Percentiles rank a stretch among this genome's conserved stretches.
Evolutionary conservation across 306 rosid genomes (phyloP).

Genomic region (Canavalia gladiata): DNA sequence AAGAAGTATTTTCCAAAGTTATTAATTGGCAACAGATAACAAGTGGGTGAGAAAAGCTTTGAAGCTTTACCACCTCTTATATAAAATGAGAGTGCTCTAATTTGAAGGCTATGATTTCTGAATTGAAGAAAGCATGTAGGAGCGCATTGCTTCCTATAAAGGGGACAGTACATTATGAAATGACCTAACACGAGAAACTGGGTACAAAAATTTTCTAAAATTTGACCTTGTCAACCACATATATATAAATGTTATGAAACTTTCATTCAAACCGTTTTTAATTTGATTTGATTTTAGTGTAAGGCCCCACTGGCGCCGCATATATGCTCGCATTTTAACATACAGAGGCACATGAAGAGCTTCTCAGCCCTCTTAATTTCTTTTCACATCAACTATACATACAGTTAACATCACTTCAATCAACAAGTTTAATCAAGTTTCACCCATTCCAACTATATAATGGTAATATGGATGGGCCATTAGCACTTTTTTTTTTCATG

Average conservation of each 20-base stretch:
- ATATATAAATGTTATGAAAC: constrained; percentile 13
- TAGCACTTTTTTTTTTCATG: too few species aligned
- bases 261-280: neutral
- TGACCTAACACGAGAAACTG: constrained; percentile 38
- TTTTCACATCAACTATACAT: constrained; percentile 8
- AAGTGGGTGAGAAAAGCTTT: neutral
- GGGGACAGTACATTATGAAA: constrained; percentile 44
- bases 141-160: constrained; percentile 38
- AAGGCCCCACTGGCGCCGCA: constrained; percentile 33
- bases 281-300: neutral
- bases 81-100: neutral
- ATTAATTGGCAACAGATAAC: neutral
- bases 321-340: neutral
- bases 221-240: constrained; percentile 10
- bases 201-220: neutral
- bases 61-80: neutral
- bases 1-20: neutral
- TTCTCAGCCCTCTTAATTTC: constrained; percentile 12
- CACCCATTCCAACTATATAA: constrained; percentile 2
- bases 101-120: neutral
- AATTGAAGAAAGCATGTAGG: constrained; percentile 18
- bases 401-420: neutral
- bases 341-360: neutral
- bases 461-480: neutral
- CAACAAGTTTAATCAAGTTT: constrained; percentile 24